Conservation (phyloP, 108 stramenopile genomes). For the Parietichytrium sp. region DNA sequence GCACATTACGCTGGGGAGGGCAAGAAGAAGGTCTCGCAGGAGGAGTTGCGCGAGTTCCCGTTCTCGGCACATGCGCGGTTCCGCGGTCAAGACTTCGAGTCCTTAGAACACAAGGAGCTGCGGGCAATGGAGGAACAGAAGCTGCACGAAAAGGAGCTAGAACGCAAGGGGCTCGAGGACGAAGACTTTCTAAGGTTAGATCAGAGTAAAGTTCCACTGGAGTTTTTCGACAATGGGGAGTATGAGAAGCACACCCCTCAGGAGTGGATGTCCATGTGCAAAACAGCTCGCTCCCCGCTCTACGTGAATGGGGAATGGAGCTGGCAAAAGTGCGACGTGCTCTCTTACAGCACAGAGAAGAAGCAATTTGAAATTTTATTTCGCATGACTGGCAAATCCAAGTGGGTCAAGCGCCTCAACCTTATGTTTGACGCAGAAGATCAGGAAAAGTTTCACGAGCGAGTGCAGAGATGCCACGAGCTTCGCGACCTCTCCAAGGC, state of each 20-base stretch:
- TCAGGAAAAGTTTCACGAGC: constrained; percentile 45
- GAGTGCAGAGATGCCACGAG: constrained; percentile 40
- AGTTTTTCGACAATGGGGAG: constrained; percentile 5
- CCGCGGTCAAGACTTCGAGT: too few species aligned
- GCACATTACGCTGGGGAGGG: not conserved
- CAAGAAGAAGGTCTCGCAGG: too few species aligned
- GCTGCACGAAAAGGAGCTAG: not conserved
- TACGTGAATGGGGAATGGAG: constrained; percentile 15
- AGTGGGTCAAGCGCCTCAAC: constrained; percentile 60
- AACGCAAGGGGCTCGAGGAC: not conserved
- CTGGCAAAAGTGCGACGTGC: not conserved
- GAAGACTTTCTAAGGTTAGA: constrained; percentile 20
- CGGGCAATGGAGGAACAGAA: not conserved
- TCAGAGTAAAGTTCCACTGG: constrained; percentile 31
- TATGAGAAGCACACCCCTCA: not conserved
- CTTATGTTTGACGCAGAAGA: constrained; percentile 62
- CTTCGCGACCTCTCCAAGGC: constrained; percentile 53
- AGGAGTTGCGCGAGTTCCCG: not conserved
- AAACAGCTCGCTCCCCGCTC: not conserved
- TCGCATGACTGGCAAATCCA: constrained; percentile 38
- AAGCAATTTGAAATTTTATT: constrained; percentile 31
- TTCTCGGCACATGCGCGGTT: not conserved
- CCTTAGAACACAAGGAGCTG: not conserved
- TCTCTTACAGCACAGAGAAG: not conserved
- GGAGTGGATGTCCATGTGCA: constrained; percentile 3